Evolutionary conservation across 805 yeast genomes (phyloP).

Genomic region (Candida sphagnicola): DNA sequence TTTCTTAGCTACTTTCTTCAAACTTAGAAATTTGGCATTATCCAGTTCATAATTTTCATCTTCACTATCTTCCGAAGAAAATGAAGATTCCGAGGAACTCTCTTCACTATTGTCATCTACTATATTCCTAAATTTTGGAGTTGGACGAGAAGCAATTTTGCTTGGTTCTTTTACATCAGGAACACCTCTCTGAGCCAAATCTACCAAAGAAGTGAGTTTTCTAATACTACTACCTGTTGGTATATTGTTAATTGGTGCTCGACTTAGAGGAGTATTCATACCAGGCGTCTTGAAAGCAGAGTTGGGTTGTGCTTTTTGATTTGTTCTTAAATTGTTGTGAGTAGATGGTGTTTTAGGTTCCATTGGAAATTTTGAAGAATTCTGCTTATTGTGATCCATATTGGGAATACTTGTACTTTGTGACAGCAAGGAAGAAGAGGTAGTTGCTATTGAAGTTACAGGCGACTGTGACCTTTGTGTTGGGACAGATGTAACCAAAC

Average conservation of each 20-base stretch:
- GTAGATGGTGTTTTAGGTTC: too few relatives aligned
- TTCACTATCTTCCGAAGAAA: constrained; percentile 11
- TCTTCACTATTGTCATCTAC: constrained; percentile 6
- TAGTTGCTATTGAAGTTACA: neutral
- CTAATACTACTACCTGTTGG: neutral
- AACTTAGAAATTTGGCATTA: constrained; percentile 18
- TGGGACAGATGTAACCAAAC: constrained; percentile 9
- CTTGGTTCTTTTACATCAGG: constrained; percentile 59
- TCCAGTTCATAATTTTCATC: constrained; percentile 12
- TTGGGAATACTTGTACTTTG: too few relatives aligned
- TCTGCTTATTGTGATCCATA: too few relatives aligned
- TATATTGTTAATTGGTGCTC: neutral
- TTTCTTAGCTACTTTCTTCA: constrained; percentile 16
- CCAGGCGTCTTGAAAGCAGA: too few relatives aligned
- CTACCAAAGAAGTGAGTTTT: constrained; percentile 46
- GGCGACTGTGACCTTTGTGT: constrained; percentile 4
- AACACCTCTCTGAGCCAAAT: constrained; percentile 59
- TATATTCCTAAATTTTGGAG: neutral
- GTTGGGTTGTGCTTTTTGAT: too few relatives aligned
- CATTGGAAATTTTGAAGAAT: too few relatives aligned
- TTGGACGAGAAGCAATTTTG: neutral
- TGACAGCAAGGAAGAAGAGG: too few relatives aligned
- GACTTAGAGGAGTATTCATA: neutral
- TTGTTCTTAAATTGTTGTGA: too few relatives aligned
- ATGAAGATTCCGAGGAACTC: constrained; percentile 7